A percentile compares a stretch with the other conserved stretches of the same genome.
These are phyloP conservation scores for Fusarium sp. DNA, from an alignment of 2,329 filamentous ascomycete genomes.

Conservation along the genomic window DNA sequence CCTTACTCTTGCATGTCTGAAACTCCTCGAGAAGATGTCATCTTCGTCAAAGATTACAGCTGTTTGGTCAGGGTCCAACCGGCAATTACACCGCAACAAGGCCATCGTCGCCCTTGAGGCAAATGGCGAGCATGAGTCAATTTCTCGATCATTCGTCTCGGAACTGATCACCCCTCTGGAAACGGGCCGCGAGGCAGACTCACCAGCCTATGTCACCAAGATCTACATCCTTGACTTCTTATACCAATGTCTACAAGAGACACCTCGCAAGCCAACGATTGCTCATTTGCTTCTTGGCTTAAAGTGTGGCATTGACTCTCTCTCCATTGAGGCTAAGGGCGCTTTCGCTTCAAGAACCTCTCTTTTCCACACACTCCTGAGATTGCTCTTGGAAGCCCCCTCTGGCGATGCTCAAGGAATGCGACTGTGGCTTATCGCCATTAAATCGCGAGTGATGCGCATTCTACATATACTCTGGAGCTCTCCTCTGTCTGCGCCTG, in stretches of 20 bases:
- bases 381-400: slow-evolving; percentile 77
- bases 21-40: slow-evolving; percentile 86
- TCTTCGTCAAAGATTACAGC: slow-evolving; percentile 85
- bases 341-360: slow-evolving; percentile 79
- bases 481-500: slow-evolving; percentile 79
- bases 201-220: slow-evolving; percentile 84
- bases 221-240: slow-evolving; percentile 88
- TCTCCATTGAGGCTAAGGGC: slow-evolving; percentile 77
- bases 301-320: slow-evolving; percentile 76
- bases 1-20: slow-evolving; percentile 83
- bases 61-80: slow-evolving; percentile 71
- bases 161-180: slow-evolving; percentile 79
- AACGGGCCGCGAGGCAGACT: slow-evolving; percentile 75
- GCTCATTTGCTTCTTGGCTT: slow-evolving; percentile 94
- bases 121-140: slow-evolving; percentile 82
- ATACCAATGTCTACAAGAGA: slow-evolving; percentile 80
- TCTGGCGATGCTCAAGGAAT: slow-evolving; percentile 72
- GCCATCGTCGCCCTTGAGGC: slow-evolving; percentile 90
- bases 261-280: slow-evolving; percentile 83
- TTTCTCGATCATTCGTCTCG: slow-evolving; percentile 78
- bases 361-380: slow-evolving; percentile 85
- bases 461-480: slow-evolving; percentile 87
- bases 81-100: slow-evolving; percentile 79
- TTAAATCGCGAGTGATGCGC: slow-evolving; percentile 77
- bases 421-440: slow-evolving; percentile 75